Conservation (phyloP, 2,329 filamentous ascomycete species). For the Ophiostoma novo-ulmi region DNA sequence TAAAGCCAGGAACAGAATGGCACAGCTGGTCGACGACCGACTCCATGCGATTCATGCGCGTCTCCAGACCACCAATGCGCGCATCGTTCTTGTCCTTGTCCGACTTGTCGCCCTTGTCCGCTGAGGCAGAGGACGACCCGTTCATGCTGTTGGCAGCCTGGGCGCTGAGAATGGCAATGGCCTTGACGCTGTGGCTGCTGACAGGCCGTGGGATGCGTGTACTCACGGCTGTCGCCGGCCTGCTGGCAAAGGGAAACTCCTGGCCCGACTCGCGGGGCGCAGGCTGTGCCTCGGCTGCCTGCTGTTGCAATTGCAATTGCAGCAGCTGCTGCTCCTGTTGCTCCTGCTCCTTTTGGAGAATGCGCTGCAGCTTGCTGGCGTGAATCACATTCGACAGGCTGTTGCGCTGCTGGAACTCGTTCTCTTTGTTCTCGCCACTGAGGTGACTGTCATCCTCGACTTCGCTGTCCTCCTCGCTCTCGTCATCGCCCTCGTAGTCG, state of each 20-base stretch:
- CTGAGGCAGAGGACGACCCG: not conserved
- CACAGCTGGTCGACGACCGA: conserved; percentile 48
- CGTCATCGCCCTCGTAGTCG: conserved; percentile 22
- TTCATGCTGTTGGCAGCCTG: not conserved
- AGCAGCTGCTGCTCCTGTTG: not conserved
- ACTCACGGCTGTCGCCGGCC: conserved; percentile 6
- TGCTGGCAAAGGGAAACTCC: not conserved
- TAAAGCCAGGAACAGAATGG: conserved; percentile 42
- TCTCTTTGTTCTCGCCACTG: not conserved
- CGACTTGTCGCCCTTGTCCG: conserved; percentile 35
- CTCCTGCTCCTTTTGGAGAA: not conserved
- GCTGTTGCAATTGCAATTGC: not conserved
- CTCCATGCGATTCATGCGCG: conserved; percentile 50
- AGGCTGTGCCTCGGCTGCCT: not conserved
- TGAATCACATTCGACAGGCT: conserved; percentile 13
- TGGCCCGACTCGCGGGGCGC: not conserved
- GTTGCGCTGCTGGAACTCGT: conserved; percentile 14
- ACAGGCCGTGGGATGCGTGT: conserved; percentile 17
- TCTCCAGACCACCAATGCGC: conserved; percentile 49
- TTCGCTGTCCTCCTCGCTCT: conserved; percentile 20
- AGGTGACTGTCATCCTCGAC: not conserved
- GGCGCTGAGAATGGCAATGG: not conserved
- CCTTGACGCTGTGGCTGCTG: conserved; percentile 15
- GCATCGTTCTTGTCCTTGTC: conserved; percentile 50
- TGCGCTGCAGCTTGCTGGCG: conserved; percentile 16